A percentile compares a stretch with the other conserved stretches of the same genome.
Evolutionary conservation across 768 basidiomycete genomes (phyloP).

Genomic region (Nevesoporus exiguus): DNA sequence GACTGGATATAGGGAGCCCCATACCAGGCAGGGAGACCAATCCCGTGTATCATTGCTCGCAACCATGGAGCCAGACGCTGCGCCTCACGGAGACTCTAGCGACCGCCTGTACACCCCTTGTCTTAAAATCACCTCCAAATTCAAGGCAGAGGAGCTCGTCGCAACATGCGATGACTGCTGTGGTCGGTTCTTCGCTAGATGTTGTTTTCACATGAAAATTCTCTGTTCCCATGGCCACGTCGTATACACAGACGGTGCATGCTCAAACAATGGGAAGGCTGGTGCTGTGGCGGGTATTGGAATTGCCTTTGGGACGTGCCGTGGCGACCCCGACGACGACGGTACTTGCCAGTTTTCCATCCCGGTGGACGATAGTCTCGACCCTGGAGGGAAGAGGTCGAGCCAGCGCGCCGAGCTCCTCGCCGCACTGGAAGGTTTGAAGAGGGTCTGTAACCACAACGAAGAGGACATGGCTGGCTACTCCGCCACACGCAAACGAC

Average conservation of each 20-base stretch:
- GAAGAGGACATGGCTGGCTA: not conserved
- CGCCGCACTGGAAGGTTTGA: conserved; percentile 26
- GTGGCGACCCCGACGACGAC: not conserved
- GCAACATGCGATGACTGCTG: not conserved
- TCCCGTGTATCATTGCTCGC: not conserved
- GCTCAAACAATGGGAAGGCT: conserved; percentile 25
- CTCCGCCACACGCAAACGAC: no score
- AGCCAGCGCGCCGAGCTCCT: conserved; percentile 34
- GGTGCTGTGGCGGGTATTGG: conserved; percentile 13
- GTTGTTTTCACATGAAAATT: not conserved
- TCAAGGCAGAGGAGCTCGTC: not conserved
- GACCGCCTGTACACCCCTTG: not conserved
- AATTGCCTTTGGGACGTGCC: not conserved
- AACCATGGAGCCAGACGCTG: not conserved
- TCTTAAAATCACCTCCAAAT: not conserved
- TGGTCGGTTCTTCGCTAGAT: conserved; percentile 4
- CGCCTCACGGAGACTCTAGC: not conserved
- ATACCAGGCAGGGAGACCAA: no score
- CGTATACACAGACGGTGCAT: conserved; percentile 35
- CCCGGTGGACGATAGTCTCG: conserved; percentile 21
- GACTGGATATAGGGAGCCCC: not conserved
- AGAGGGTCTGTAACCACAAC: not conserved
- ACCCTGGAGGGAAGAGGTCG: conserved; percentile 18
- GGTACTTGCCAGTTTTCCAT: conserved; percentile 10
- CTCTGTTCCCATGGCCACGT: conserved; percentile 19